phyloP scores from a whole-genome alignment of 2,329 filamentous ascomycete species.

The Plectosphaerella plurivora region DNA sequence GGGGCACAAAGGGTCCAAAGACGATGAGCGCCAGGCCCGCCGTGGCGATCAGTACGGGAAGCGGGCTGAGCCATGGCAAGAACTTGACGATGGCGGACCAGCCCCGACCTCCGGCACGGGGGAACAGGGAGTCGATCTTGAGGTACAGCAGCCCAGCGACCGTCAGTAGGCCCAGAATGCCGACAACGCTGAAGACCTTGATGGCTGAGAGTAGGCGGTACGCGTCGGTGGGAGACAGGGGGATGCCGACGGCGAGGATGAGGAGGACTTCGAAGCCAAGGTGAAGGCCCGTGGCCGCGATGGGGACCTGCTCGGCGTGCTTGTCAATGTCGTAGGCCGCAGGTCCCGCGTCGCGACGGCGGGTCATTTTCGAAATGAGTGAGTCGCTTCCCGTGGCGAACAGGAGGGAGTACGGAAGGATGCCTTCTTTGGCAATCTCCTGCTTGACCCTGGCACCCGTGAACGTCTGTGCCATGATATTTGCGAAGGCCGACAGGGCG shows the following conservation, averaged over 20 bases:
- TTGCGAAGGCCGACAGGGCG: constrained; percentile 42
- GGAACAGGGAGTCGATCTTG: neutral
- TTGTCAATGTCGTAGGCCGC: constrained; percentile 3
- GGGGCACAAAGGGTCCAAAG: neutral
- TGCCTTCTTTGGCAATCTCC: constrained; percentile 46
- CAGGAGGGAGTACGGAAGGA: constrained; percentile 35
- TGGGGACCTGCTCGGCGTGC: constrained; percentile 9
- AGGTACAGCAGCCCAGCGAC: constrained; percentile 3
- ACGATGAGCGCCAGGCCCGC: neutral
- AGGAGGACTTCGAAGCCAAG: constrained; percentile 7
- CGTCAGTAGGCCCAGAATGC: neutral
- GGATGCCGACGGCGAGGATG: constrained; percentile 6
- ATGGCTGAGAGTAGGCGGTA: neutral
- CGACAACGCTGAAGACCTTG: neutral
- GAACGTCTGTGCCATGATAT: constrained; percentile 44
- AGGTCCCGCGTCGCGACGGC: neutral
- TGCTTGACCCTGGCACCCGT: constrained; percentile 42
- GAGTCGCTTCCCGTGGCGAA: constrained; percentile 22
- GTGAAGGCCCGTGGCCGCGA: constrained; percentile 10
- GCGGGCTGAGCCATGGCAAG: neutral
- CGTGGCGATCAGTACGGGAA: neutral
- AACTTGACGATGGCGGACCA: neutral
- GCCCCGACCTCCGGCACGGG: neutral
- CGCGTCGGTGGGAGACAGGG: constrained; percentile 1
- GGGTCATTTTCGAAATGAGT: neutral